phyloP scores from a whole-genome alignment of 1,284 basidiomycete species.

The Apiotrichum gracile region DNA sequence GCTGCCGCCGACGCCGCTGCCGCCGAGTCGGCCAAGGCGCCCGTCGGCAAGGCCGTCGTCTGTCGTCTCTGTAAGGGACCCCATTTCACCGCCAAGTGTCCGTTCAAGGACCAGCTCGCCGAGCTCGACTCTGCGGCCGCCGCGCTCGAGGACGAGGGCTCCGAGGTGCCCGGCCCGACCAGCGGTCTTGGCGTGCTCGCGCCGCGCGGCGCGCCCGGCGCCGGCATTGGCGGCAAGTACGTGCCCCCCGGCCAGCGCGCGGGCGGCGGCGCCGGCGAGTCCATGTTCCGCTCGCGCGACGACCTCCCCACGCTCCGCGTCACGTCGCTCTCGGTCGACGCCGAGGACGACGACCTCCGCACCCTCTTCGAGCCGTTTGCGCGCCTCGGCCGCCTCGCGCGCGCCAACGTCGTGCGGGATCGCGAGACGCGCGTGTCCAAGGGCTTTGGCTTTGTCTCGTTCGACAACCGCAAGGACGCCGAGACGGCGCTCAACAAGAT shows the following conservation, averaged over 20 bases:
- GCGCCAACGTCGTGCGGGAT: conserved; percentile 93
- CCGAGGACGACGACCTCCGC: conserved; percentile 87
- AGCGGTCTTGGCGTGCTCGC: conserved; percentile 17
- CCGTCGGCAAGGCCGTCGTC: conserved; percentile 75
- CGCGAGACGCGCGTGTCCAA: conserved; percentile 92
- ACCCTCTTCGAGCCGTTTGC: conserved; percentile 66
- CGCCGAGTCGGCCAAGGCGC: conserved; percentile 64
- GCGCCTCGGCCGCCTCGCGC: conserved; percentile 70
- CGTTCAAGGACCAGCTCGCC: conserved; percentile 83
- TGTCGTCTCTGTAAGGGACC: conserved; percentile 95
- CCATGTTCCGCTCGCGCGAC: conserved; percentile 70
- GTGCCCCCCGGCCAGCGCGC: conserved; percentile 61
- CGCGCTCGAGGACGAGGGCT: conserved; percentile 49
- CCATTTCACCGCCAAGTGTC: conserved; percentile 98
- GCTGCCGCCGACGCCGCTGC: conserved; percentile 60
- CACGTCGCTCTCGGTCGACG: conserved; percentile 94
- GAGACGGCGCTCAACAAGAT: conserved; percentile 89
- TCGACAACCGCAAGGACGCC: conserved; percentile 73
- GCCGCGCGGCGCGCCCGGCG: conserved; percentile 10
- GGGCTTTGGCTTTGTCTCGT: conserved; percentile 68
- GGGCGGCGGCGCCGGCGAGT: conserved; percentile 64
- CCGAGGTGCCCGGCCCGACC: conserved; percentile 19
- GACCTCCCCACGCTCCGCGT: conserved; percentile 95
- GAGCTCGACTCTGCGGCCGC: conserved; percentile 66
- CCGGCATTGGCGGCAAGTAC: conserved; percentile 64